Conservation (phyloP, 257 asterid genomes). For the Fraxinus quadrangulata region DNA sequence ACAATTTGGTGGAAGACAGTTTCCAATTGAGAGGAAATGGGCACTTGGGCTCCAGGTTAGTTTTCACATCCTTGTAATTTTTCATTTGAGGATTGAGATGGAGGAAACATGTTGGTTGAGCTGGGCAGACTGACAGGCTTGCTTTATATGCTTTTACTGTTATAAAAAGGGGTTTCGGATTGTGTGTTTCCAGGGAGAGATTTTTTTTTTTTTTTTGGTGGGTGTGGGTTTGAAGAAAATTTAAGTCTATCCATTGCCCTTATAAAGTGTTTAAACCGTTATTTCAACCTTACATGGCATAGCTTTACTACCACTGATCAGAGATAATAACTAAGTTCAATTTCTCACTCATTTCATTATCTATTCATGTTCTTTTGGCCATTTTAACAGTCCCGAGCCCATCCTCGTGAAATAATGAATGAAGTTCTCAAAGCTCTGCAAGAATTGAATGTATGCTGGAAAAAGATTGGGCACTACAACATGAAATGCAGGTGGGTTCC, state of each 20-base stretch:
- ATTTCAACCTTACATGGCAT: background rate
- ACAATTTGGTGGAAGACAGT: constrained; percentile 65
- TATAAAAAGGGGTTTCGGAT: background rate
- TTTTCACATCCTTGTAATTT: constrained; percentile 14
- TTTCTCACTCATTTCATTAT: background rate
- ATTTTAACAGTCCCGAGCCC: constrained; percentile 69
- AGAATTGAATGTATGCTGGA: constrained; percentile 76
- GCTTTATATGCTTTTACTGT: background rate
- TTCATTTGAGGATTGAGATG: background rate
- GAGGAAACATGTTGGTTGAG: background rate
- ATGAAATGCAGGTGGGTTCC: constrained; percentile 81
- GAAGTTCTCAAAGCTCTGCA: constrained; percentile 78
- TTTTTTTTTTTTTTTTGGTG: background rate
- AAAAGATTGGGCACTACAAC: constrained; percentile 74
- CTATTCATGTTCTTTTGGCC: constrained; percentile 10
- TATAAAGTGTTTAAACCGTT: background rate
- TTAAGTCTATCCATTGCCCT: background rate
- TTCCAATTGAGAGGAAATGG: constrained; percentile 65
- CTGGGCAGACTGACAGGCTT: background rate
- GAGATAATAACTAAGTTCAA: background rate
- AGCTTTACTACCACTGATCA: background rate
- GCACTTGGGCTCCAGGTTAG: constrained; percentile 84
- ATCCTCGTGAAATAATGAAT: constrained; percentile 80
- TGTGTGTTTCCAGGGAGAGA: background rate
- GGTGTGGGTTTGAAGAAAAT: background rate